phyloP scores from a whole-genome alignment of 2,329 filamentous ascomycete species.

The Colletotrichum lindemuthianum region DNA sequence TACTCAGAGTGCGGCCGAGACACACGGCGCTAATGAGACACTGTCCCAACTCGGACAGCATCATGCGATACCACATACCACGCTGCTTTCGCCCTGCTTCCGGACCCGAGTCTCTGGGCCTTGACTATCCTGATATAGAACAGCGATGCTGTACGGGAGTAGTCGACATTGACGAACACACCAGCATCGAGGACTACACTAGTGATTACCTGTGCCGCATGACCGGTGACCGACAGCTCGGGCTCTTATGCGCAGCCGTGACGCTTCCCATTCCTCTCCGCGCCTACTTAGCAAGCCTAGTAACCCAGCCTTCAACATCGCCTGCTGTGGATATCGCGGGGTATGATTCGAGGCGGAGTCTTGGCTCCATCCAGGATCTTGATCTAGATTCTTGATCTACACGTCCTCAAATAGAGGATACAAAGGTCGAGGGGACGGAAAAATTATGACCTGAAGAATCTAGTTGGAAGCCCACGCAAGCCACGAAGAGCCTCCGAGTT shows the following conservation, averaged over 20 bases:
- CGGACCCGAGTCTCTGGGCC: slow-evolving; percentile 30
- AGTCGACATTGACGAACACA: too few relatives aligned
- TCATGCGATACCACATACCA: slow-evolving; percentile 31
- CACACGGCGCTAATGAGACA: slow-evolving; percentile 12
- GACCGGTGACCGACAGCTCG: slow-evolving; percentile 16
- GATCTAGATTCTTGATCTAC: too few relatives aligned
- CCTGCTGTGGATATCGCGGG: neutral
- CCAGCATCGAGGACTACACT: neutral
- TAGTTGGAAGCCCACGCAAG: too few relatives aligned
- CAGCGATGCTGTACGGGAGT: too few relatives aligned
- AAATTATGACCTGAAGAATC: too few relatives aligned
- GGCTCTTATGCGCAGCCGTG: neutral
- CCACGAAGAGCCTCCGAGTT: too few relatives aligned
- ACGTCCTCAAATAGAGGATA: too few relatives aligned
- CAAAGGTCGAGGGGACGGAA: too few relatives aligned
- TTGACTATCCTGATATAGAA: slow-evolving; percentile 5
- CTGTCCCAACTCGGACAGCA: slow-evolving; percentile 12
- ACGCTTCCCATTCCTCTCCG: neutral
- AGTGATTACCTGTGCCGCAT: slow-evolving; percentile 5
- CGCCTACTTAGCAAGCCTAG: neutral
- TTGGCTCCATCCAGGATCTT: too few relatives aligned
- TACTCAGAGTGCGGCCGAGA: neutral
- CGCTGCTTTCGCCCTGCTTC: slow-evolving; percentile 5
- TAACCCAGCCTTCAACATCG: too few relatives aligned
- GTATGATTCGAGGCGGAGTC: too few relatives aligned